phyloP scores from a whole-genome alignment of 805 yeast species.

The Nakazawaea wyomingensis region DNA sequence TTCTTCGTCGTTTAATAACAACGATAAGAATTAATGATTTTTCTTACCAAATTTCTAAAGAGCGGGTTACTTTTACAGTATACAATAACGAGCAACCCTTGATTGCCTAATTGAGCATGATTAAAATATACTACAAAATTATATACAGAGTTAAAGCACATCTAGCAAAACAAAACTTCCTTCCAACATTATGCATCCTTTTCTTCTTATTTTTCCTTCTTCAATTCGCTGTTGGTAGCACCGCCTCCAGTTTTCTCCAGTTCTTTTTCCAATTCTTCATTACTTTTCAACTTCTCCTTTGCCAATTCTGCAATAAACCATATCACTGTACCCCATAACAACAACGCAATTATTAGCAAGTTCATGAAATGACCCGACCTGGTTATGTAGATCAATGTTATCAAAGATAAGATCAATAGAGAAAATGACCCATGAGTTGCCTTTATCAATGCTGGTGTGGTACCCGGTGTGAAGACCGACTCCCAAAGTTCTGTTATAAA shows the following conservation, averaged over 20 bases:
- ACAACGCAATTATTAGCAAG: slow-evolving; percentile 34
- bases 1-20: too few species aligned
- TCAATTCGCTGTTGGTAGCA: too few species aligned
- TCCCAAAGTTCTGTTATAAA: slow-evolving; percentile 77
- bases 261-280: slow-evolving; percentile 33
- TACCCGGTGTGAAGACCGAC: slow-evolving; percentile 88
- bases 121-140: too few species aligned
- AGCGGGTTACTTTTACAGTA: too few species aligned
- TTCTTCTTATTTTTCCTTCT: too few species aligned
- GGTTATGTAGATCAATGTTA: slow-evolving; percentile 53
- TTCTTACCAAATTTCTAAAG: too few species aligned
- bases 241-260: slow-evolving; percentile 13
- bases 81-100: too few species aligned
- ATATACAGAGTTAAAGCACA: too few species aligned
- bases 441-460: slow-evolving; percentile 79
- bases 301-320: slow-evolving; percentile 82
- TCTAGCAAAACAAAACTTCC: too few species aligned
- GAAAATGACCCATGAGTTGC: slow-evolving; percentile 87
- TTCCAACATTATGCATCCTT: too few species aligned
- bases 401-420: slow-evolving; percentile 52
- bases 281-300: slow-evolving; percentile 39
- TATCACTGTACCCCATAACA: slow-evolving; percentile 73
- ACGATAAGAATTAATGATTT: background rate
- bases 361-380: slow-evolving; percentile 63
- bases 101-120: background rate